These are phyloP conservation scores for Tolypocladium capitatum DNA, from an alignment of 2,329 filamentous ascomycete species.

Conservation along the genomic window DNA sequence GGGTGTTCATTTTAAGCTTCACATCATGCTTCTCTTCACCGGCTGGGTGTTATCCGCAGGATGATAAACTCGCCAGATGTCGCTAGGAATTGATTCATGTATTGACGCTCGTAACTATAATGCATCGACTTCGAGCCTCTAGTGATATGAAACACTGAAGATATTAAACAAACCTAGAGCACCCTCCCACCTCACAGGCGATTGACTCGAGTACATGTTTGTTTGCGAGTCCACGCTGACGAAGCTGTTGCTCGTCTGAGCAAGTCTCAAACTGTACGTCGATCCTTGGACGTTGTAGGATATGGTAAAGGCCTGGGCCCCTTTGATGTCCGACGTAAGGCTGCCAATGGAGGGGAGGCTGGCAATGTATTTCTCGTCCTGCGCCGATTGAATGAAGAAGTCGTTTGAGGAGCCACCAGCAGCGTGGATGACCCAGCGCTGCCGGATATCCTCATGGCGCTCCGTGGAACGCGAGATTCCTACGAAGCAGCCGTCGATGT, in stretches of 20 bases:
- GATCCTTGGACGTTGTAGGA: conserved; percentile 1
- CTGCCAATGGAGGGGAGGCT: conserved; percentile 27
- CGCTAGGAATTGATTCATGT: too few relatives aligned
- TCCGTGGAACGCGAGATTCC: conserved; percentile 2
- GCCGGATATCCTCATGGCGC: conserved; percentile 24
- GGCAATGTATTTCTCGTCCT: conserved; percentile 11
- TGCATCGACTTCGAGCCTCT: neutral
- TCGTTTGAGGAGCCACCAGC: conserved; percentile 10
- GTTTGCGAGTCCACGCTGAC: neutral
- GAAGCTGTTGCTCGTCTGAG: neutral
- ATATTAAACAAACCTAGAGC: neutral
- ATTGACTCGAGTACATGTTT: neutral
- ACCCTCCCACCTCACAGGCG: neutral
- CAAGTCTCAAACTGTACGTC: conserved; percentile 2
- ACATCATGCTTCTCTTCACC: too few relatives aligned
- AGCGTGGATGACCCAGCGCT: conserved; percentile 36
- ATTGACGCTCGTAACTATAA: too few relatives aligned
- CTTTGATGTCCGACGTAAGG: conserved; percentile 3
- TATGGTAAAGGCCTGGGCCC: conserved; percentile 5
- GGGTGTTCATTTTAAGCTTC: too few relatives aligned
- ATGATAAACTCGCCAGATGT: too few relatives aligned
- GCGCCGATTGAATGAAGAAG: conserved; percentile 12
- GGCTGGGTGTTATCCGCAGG: too few relatives aligned
- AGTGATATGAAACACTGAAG: conserved; percentile 1
- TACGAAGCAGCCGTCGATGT: conserved; percentile 13